Base-by-base conservation (phyloP, 2,329 filamentous ascomycete genomes). In the Aspergillus viridinutans region DNA sequence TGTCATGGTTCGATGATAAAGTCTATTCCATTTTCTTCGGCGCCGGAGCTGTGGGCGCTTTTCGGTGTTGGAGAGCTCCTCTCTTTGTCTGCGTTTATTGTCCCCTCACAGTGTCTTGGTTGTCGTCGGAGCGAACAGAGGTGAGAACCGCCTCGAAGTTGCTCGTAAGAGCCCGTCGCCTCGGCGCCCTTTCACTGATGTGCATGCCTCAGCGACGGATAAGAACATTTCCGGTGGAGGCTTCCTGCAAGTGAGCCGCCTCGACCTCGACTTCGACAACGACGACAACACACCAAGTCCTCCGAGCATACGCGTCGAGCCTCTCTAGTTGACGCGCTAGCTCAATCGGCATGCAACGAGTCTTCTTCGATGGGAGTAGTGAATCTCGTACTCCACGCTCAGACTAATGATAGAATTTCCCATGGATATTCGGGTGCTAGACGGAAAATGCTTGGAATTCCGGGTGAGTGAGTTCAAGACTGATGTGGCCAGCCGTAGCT, bases 401-500 rank as follows among this genome's bases (percentile, higher is more conserved):
- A 29, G 9, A 29, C 28, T 10, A 10, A 29, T 9, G 9, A 29
- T 29, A 17, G 17, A 35, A 17, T 14, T 3, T 38, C 14, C 14
- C 14, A 7, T 17, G 25, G 20, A 14, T 10, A 8, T 32, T 35
- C 21, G 21, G 7, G 28, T 43, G 10, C 45, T n/a, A 28, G 14
- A 6, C 5, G 29, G 23, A 26, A 9, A 21, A 20, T 25, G 35
- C 35, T 3, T 20, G 28, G 43, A 29, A 25, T 43, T 21, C n/a
- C 17, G n/a, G 9, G 43, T 38, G 38, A 50, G 47, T 29, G 42
- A 20, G 32, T 35, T 62, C 56, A 65, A 14, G 60, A 57, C 45
- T 62, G 61, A 42, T 52, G 59, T 14, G 47, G 23, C 64, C 64
- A 66, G 49, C 58, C 57, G 52, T 66, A 66, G 21, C 43, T 55